Conservation (phyloP, 2,329 filamentous ascomycete species). For the Dendryphion nanum region DNA sequence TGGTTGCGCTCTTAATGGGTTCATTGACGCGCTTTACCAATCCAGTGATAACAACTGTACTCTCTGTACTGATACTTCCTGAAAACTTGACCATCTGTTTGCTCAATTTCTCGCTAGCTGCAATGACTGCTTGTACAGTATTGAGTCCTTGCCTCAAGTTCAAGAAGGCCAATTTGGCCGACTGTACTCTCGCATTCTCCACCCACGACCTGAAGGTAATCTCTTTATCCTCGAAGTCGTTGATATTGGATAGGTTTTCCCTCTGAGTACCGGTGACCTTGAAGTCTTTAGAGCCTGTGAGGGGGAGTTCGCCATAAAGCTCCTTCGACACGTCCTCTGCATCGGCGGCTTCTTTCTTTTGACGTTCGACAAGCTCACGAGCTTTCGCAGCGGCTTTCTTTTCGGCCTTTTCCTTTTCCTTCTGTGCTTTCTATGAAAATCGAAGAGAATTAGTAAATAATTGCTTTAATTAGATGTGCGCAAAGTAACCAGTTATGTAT, state of each 20-base stretch:
- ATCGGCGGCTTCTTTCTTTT: conserved; percentile 62
- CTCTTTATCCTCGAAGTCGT: conserved; percentile 39
- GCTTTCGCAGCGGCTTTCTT: conserved; percentile 42
- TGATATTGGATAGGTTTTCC: conserved; percentile 54
- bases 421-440: conserved; percentile 43
- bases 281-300: conserved; percentile 53
- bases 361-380: conserved; percentile 51
- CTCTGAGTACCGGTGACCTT: conserved; percentile 55
- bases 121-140: conserved; percentile 79
- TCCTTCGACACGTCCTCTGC: conserved; percentile 67
- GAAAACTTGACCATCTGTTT: conserved; percentile 96
- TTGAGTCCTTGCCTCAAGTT: conserved; percentile 75
- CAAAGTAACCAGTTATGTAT: too few relatives aligned
- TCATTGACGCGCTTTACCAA: conserved; percentile 78
- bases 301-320: conserved; percentile 73
- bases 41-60: conserved; percentile 78
- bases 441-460: too few relatives aligned
- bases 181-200: conserved; percentile 84
- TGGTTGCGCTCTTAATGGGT: conserved; percentile 81
- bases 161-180: conserved; percentile 87
- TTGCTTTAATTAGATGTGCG: too few relatives aligned
- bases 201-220: conserved; percentile 78
- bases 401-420: conserved; percentile 44
- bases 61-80: conserved; percentile 71
- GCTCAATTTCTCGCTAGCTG: conserved; percentile 61